Conservation (phyloP, 768 basidiomycete genomes). For the Phanerochaete sordida region DNA sequence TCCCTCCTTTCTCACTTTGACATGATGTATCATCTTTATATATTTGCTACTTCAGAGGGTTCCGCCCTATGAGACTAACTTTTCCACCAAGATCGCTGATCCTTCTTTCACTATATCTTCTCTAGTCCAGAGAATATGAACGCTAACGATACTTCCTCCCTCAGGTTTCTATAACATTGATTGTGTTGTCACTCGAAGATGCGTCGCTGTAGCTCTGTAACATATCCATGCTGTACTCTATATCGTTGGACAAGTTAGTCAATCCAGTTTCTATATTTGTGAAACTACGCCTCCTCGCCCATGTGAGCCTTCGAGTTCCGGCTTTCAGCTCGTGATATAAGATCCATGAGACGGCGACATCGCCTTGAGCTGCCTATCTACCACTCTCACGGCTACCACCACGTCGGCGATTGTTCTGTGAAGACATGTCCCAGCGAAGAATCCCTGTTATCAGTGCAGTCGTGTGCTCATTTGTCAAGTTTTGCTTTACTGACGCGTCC, state of each 20-base stretch:
- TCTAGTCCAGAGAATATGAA: not conserved
- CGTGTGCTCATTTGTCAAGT: not conserved
- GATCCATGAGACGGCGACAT: not conserved
- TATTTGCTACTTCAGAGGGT: conserved; percentile 93
- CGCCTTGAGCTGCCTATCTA: not conserved
- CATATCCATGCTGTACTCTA: not conserved
- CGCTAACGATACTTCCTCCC: not conserved
- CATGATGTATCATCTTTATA: conserved; percentile 38
- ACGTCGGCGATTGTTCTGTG: not conserved
- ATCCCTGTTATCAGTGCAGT: conserved; percentile 68
- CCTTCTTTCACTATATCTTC: conserved; percentile 6
- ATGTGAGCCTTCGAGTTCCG: not conserved
- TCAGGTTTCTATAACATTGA: not conserved
- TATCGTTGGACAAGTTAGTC: not conserved
- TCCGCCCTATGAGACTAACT: conserved; percentile 70
- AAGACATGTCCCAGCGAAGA: not conserved
- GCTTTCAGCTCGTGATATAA: not conserved
- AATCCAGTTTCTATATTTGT: not conserved
- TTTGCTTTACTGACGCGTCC: conserved; percentile 6
- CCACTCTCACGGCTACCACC: not conserved
- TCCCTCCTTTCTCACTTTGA: conserved; percentile 2
- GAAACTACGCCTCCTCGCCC: not conserved
- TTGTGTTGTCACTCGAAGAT: too few relatives aligned
- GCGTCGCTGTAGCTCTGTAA: not conserved
- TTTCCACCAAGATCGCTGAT: conserved; percentile 82